Conservation (phyloP, 306 rosid species). For the Citrullus mucosospermus region DNA sequence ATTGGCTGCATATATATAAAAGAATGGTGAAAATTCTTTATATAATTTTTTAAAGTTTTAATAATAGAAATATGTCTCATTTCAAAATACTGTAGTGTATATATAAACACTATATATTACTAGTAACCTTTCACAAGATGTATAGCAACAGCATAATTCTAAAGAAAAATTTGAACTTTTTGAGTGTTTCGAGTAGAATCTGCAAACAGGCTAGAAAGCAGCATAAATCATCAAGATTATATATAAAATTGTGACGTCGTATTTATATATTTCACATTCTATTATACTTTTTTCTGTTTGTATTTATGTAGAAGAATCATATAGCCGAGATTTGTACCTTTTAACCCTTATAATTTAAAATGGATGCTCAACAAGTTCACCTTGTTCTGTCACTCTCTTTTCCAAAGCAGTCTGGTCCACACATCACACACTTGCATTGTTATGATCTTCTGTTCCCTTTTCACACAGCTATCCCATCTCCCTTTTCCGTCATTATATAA, state of each 20-base stretch:
- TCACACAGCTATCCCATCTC: conserved; percentile 12
- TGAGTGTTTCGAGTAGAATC: not conserved
- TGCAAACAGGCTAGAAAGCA: conserved; percentile 5
- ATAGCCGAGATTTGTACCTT: not conserved
- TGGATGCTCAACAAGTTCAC: not conserved
- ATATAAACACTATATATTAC: not conserved
- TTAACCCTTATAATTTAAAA: not conserved
- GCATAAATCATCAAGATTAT: not conserved
- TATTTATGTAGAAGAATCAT: not conserved
- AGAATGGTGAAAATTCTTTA: not conserved
- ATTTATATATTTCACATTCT: not conserved
- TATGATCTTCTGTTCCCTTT: conserved; percentile 10
- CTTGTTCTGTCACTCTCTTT: not conserved
- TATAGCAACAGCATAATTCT: not conserved
- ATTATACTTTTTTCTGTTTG: not conserved
- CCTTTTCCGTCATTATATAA: conserved; percentile 28
- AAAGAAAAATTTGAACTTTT: not conserved
- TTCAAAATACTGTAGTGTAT: not conserved
- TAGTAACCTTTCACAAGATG: not conserved
- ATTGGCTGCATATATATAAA: not conserved
- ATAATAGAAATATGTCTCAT: not conserved
- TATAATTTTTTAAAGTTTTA: not conserved
- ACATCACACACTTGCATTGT: conserved; percentile 12
- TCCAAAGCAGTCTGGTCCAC: not conserved
- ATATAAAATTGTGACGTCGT: not conserved